Base-by-base conservation (phyloP, 2,329 filamentous ascomycete species). In the Ceratocystis ficicola region DNA sequence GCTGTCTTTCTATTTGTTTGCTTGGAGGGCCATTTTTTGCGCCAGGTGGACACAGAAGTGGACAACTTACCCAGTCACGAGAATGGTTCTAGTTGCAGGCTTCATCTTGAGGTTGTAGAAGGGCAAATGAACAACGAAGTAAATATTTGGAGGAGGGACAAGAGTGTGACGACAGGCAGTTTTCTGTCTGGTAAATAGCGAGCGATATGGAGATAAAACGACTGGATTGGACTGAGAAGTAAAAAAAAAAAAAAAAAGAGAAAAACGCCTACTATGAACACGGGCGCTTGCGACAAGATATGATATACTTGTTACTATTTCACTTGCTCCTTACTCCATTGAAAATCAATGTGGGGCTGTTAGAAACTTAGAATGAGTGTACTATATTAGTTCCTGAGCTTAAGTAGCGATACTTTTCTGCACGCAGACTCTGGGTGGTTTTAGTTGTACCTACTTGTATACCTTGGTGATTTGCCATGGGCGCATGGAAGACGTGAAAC, bases 81-180 rank as follows among this genome's bases (percentile, higher is more conserved):
- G 84, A 74, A 96, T 90, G 69, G 91, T 94, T 79, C 90, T 90
- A 71, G 89, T 83, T 75, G 87, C 78, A 90, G 95, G 95, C 70
- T 70, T 79, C 71, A 69, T 68, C 67, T 67, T 66, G 64, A 41
- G 50, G 65, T 67, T 55, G 30, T 7, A 52, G 48, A 28, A 52
- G 48, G 25, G 6, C 5, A 17, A 52, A 52, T 25, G 48, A 15
- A 15, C 20, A 28, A 10, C 36, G 17, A n/a, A 5, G 12, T 30
- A 30, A n/a, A 57, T 25, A 32, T 59, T 52, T 52, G 48, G 10
- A 52, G 22, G 48, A 10, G 3, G 22, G 17, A 25, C 20, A 52
- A 25, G 15, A 15, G 25, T 10, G 4, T 15, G 48, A 28, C 20
- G 25, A 28, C 17, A 25, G 25, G 17, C 25, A 5, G 48, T 28